Evolutionary conservation across 306 rosid species (phyloP), one percentile per base, ranked within the genome.

Genomic region (Dalbergia cochinchinensis): DNA sequence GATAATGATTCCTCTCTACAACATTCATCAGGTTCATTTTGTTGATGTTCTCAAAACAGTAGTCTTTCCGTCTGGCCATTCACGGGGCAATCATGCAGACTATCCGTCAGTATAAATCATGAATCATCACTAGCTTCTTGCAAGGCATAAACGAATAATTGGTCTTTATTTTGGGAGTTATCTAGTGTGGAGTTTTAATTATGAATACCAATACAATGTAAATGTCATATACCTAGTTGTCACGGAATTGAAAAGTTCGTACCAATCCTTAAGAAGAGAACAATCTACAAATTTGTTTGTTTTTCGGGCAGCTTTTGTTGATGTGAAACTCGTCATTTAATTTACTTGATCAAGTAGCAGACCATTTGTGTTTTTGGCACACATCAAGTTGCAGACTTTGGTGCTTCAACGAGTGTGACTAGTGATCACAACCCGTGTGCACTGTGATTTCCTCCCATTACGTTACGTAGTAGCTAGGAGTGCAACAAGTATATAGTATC

Each of bases 371-470:
- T 19, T 66, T 41, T 57, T 35, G 80, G 84, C 58, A 34, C 77
- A 66, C 42, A 14, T 33, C 31, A 53, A 37, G 41, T 35, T 19
- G 47, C 31, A 34, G 72, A 64, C n/a, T 76, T 64, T 76, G 58
- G 58, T 81, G 71, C 71, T 74, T 81, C 47, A 57, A 58, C 22
- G 55, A 42, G 19, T 66, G 16, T 53, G 55, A 67, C 61, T 51
- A 37, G 50, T n/a, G n/a, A n/a, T 68, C 22, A 63, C 45, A 71
- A 53, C 61, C 65, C 57, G 51, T 34, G 71, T 60, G 77, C 41
- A 47, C 2, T 59, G 72, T 55, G 76, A 47, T 47, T 71, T 33
- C 57, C 44, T 42, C 57, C 71, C 73, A 41, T 81, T 55, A 51
- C 61, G 62, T 68, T 57, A 59, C 48, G 37, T 68, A 11, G 9